Percentiles rank a stretch among this genome's conserved stretches.
phyloP scores from a whole-genome alignment of 805 yeast genomes.

The Wickerhamomyces bovis region DNA sequence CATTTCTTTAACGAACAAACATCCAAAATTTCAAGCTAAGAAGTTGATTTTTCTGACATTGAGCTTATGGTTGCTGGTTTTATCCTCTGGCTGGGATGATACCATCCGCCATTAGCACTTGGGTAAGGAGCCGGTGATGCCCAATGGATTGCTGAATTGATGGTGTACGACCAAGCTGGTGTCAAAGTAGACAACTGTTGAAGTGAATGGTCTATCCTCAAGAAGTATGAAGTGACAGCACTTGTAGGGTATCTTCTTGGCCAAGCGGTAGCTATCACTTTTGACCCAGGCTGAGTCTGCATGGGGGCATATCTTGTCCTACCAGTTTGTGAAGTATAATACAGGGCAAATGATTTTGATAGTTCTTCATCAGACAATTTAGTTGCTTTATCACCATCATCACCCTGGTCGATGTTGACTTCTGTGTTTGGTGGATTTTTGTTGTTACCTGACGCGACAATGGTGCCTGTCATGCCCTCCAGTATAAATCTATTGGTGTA shows the following conservation, averaged over 20 bases:
- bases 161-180: constrained; percentile 76
- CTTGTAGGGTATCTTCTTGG: constrained; percentile 63
- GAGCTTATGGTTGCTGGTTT: not conserved
- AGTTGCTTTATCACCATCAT: constrained; percentile 31
- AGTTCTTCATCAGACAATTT: constrained; percentile 31
- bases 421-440: constrained; percentile 36
- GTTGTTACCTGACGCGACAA: constrained; percentile 23
- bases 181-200: constrained; percentile 61
- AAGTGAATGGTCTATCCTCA: constrained; percentile 31
- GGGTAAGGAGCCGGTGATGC: constrained; percentile 73
- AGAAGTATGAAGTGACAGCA: constrained; percentile 51
- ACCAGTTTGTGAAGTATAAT: constrained; percentile 80
- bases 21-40: no score
- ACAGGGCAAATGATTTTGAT: constrained; percentile 52
- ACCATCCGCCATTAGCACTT: constrained; percentile 54
- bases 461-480: constrained; percentile 66
- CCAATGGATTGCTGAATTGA: constrained; percentile 55
- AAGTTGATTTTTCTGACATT: not conserved
- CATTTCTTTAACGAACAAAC: constrained; percentile 1
- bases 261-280: constrained; percentile 61
- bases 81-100: constrained; percentile 39
- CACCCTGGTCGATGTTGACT: constrained; percentile 19
- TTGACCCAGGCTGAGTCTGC: constrained; percentile 82
- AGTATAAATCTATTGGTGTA: constrained; percentile 64
- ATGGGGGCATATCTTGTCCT: constrained; percentile 79